A percentile compares a stretch with the other conserved stretches of the same genome.
Conservation (phyloP, 2,329 filamentous ascomycete species). For the Fusarium incarnatum region DNA sequence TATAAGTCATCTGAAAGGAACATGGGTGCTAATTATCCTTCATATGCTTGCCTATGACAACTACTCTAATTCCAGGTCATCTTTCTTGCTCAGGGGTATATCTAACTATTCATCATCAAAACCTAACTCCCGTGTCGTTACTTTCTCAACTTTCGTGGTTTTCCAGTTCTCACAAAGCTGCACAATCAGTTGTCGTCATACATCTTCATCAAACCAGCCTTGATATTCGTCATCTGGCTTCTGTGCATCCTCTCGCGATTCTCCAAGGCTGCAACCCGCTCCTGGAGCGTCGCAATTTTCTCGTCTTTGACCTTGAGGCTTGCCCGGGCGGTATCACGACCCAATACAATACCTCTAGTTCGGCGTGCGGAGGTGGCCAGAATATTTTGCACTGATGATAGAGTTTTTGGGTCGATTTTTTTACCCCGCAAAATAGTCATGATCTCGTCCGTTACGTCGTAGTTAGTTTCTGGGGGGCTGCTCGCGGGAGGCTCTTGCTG, state of each 20-base stretch:
- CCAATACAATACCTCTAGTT: conserved; percentile 70
- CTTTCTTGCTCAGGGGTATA: conserved; percentile 30
- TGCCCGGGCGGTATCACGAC: conserved; percentile 73
- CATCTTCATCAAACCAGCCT: conserved; percentile 53
- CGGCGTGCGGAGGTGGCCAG: conserved; percentile 68
- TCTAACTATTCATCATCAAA: conserved; percentile 10
- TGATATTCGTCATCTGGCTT: conserved; percentile 53
- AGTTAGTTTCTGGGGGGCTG: conserved; percentile 30
- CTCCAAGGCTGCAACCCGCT: conserved; percentile 55
- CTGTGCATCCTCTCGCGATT: conserved; percentile 49
- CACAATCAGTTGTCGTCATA: conserved; percentile 50
- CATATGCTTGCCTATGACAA: background rate
- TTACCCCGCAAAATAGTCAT: conserved; percentile 61
- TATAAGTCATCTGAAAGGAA: background rate
- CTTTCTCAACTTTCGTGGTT: background rate
- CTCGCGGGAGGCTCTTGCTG: conserved; percentile 25
- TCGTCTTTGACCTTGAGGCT: conserved; percentile 71
- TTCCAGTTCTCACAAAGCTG: background rate
- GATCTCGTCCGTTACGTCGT: conserved; percentile 60
- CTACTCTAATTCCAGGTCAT: background rate
- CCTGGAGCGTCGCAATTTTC: conserved; percentile 54
- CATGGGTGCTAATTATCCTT: background rate
- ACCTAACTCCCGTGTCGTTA: background rate
- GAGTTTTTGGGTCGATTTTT: conserved; percentile 53
- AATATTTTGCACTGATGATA: conserved; percentile 55